These are phyloP conservation scores for Decorospora gaudefroyi DNA, from an alignment of 2,329 filamentous ascomycete genomes.

Conservation along the genomic window DNA sequence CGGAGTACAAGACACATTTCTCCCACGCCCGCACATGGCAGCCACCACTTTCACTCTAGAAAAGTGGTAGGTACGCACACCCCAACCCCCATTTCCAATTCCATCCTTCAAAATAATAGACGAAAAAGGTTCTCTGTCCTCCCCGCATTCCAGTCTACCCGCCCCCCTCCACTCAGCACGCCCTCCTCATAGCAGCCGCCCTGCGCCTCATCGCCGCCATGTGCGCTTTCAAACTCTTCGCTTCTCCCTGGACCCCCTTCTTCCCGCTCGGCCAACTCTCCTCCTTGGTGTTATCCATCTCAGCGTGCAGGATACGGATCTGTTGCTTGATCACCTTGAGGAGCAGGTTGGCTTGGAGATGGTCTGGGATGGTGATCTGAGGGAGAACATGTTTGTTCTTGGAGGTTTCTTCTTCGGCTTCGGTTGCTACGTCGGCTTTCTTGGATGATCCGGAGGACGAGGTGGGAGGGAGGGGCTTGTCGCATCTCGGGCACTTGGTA, in stretches of 20 bases:
- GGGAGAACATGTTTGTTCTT: conserved; percentile 29
- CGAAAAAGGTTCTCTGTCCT: too few relatives aligned
- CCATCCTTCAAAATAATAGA: too few relatives aligned
- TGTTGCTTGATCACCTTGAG: conserved; percentile 45
- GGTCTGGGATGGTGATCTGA: conserved; percentile 31
- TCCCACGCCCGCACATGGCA: too few relatives aligned
- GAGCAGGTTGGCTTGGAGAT: conserved; percentile 31
- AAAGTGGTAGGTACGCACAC: too few relatives aligned
- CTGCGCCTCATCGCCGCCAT: too few relatives aligned
- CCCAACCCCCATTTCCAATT: too few relatives aligned
- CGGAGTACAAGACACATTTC: too few relatives aligned
- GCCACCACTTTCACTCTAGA: too few relatives aligned
- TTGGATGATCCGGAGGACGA: conserved; percentile 1
- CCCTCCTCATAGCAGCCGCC: too few relatives aligned
- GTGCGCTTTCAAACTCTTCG: too few relatives aligned
- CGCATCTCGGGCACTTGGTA: conserved; percentile 25
- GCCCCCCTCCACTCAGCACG: too few relatives aligned
- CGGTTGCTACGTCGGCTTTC: conserved; percentile 15
- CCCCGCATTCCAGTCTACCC: too few relatives aligned
- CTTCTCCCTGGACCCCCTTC: conserved; percentile 3
- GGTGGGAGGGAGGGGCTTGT: conserved; percentile 16
- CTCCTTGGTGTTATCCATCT: conserved; percentile 43
- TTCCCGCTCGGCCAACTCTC: conserved; percentile 22
- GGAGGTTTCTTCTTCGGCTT: conserved; percentile 17
- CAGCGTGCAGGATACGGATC: conserved; percentile 43